Evolutionary conservation across 2,329 filamentous ascomycete genomes (phyloP), one percentile per base, ranked within the genome.

Genomic region (Teratosphaeriaceae sp.): DNA sequence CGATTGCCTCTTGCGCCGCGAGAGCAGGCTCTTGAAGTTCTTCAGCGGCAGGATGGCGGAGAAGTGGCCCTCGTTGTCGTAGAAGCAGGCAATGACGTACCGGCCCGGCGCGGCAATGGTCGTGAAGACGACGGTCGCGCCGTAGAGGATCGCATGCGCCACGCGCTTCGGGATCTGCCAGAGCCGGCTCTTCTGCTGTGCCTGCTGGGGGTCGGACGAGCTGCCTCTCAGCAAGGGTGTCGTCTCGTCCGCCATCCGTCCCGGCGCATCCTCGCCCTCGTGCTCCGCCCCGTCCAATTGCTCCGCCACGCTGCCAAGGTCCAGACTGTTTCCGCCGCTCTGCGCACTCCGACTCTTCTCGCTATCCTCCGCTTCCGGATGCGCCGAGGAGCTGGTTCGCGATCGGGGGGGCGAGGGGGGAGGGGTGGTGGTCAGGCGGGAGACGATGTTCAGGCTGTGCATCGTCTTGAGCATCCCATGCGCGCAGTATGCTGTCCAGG

Each of bases 401-500:
- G 74, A 73, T 51, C 75, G 73, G 45, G 67, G 61, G 45, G 70
- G 69, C 42, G 64, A 66, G 41, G 74, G 63, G 47, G 68, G 67
- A 52, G 75, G 71, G 51, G 75, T 74, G 61, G 72, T 73, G 61
- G 78, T 76, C 61, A 81, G 78, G 64, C 86, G 81, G 61, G 88
- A 92, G 65, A 96, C 80, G 66, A 95, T 87, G 72, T 92, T 94
- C 73, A 95, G 75, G 60, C 89, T 94, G 81, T 96, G 96, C 90
- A 96, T 96, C 70, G 76, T 85, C 36, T 26, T 44, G 29, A 51
- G 31, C 48, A 44, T 48, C 12, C 45, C 49, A 47, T 47, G 22
- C 20, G 30, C 15, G 22, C 15, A 33, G n/a, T 5, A 15, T 15
- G 24, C 13, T 23, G 35, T 8, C 12, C 8, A 23, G 20, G 35